Conservation (phyloP, 2,329 filamentous ascomycete genomes). For the Aspergillus versicolor region DNA sequence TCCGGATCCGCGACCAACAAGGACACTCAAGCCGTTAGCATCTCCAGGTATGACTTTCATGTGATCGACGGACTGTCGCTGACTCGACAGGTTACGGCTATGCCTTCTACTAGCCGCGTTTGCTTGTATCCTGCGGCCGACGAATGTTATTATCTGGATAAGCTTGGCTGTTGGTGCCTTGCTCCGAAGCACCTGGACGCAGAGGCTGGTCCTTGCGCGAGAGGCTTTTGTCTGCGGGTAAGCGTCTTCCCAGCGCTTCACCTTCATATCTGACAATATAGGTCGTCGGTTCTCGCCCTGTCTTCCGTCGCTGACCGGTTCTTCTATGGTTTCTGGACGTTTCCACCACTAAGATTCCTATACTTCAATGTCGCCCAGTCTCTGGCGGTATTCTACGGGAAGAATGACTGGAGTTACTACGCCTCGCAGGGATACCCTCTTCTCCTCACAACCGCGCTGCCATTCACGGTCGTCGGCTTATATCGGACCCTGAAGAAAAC, state of each 20-base stretch:
- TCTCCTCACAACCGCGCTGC: conserved; percentile 77
- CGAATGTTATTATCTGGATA: conserved; percentile 83
- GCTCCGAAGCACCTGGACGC: conserved; percentile 41
- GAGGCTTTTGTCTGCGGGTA: conserved; percentile 64
- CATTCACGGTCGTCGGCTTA: conserved; percentile 69
- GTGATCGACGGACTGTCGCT: neutral
- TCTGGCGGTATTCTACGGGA: conserved; percentile 88
- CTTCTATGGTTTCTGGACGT: conserved; percentile 83
- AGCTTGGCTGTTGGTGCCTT: conserved; percentile 60
- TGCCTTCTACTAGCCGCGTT: conserved; percentile 75
- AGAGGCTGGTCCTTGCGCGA: conserved; percentile 55
- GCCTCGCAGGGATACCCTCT: conserved; percentile 85
- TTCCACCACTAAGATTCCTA: conserved; percentile 83
- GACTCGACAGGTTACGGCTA: conserved; percentile 52
- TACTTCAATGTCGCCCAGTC: conserved; percentile 88
- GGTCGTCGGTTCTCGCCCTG: conserved; percentile 56
- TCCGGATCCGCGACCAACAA: conserved; percentile 19
- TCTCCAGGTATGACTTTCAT: conserved; percentile 26
- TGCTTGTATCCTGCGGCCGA: conserved; percentile 84
- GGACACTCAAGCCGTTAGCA: conserved; percentile 9
- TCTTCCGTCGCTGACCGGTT: conserved; percentile 69
- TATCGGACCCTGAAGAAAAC: conserved; percentile 50
- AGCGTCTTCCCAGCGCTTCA: conserved; percentile 14
- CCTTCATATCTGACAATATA: conserved; percentile 13
- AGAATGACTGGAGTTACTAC: conserved; percentile 91